Conservation (phyloP, 768 basidiomycete species). For the Pleurotus djamor region DNA sequence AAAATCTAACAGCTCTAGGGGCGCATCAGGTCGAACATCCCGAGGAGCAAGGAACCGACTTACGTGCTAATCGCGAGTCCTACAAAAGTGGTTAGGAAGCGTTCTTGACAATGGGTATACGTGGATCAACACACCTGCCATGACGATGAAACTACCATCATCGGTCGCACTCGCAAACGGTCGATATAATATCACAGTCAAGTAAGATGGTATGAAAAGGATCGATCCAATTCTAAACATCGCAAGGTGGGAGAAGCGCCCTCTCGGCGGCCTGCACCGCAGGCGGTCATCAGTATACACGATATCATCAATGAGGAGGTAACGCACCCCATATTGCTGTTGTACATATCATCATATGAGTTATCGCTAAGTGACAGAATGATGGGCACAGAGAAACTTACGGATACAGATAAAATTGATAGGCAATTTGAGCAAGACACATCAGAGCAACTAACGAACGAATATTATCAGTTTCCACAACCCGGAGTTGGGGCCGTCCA, state of each 20-base stretch:
- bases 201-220: conserved; percentile 88
- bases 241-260: conserved; percentile 78
- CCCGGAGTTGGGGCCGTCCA: not conserved
- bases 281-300: conserved; percentile 1
- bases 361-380: not conserved
- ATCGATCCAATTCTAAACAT: conserved; percentile 90
- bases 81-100: conserved; percentile 23
- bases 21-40: not conserved
- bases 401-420: conserved; percentile 92
- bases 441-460: conserved; percentile 73
- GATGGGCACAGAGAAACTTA: conserved; percentile 34
- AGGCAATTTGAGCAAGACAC: conserved; percentile 92
- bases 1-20: conserved; percentile 79
- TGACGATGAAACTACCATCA: conserved; percentile 76
- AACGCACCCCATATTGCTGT: conserved; percentile 64
- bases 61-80: conserved; percentile 82
- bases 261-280: conserved; percentile 64
- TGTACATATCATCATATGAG: not conserved
- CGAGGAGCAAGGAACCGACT: conserved; percentile 22
- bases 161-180: conserved; percentile 67
- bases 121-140: conserved; percentile 59
- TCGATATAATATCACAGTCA: conserved; percentile 74
- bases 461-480: conserved; percentile 9
- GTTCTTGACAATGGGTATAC: not conserved
- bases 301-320: conserved; percentile 4